Evolutionary conservation across 257 asterid genomes (phyloP).

Genomic region (Nicotiana benthamiana): DNA sequence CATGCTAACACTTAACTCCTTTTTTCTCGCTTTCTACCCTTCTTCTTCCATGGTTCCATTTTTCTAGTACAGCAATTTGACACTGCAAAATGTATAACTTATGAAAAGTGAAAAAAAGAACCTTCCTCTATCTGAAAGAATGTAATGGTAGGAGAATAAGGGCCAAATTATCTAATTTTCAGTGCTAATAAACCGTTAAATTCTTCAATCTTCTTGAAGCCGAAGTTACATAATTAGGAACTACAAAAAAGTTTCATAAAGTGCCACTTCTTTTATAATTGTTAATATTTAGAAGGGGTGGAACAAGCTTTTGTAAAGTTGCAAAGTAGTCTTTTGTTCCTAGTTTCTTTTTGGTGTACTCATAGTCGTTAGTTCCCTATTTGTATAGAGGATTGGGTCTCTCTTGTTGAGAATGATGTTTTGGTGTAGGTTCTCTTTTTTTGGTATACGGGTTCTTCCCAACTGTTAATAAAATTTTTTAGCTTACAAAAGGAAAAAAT

Average conservation of each 20-base stretch:
- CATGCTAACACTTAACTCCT: not conserved
- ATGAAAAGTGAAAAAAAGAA: not conserved
- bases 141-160: not conserved
- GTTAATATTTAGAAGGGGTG: not conserved
- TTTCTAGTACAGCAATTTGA: not conserved
- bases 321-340: too few species aligned
- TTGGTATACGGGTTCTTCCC: too few species aligned
- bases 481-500: too few species aligned
- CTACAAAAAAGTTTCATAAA: not conserved
- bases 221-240: not conserved
- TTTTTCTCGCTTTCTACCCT: not conserved
- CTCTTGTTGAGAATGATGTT: too few species aligned
- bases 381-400: too few species aligned
- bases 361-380: too few species aligned
- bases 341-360: too few species aligned
- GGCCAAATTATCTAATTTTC: not conserved
- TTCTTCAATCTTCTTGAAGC: not conserved
- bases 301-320: too few species aligned
- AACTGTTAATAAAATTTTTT: too few species aligned
- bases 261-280: not conserved
- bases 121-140: not conserved
- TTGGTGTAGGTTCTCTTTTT: too few species aligned
- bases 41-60: not conserved
- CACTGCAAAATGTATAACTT: not conserved
- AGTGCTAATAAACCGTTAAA: not conserved